These are phyloP conservation scores for Backusella luteola DNA, from an alignment of 192 early-diverging fungal species.

Conservation along the genomic window DNA sequence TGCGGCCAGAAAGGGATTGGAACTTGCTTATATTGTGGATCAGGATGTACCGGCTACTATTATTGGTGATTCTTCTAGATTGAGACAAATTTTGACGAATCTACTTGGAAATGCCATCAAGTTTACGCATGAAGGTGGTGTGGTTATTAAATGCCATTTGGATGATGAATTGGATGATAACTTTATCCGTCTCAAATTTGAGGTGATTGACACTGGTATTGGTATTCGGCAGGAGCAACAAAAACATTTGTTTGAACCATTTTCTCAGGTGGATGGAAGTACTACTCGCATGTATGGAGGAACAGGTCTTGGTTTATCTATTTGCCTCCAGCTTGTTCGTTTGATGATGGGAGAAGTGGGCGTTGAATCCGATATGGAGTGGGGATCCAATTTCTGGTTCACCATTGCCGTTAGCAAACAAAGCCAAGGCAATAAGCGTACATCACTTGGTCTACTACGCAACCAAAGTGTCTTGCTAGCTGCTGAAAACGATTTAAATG, in stretches of 20 bases:
- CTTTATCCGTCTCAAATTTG: slow-evolving; percentile 37
- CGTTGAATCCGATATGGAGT: slow-evolving; percentile 33
- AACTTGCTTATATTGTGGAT: slow-evolving; percentile 50
- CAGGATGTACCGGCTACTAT: slow-evolving; percentile 52
- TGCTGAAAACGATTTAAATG: slow-evolving; percentile 16
- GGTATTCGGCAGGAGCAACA: slow-evolving; percentile 48
- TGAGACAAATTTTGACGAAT: slow-evolving; percentile 61
- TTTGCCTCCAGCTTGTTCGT: slow-evolving; percentile 56
- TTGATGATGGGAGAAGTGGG: slow-evolving; percentile 57
- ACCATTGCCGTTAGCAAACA: slow-evolving; percentile 30
- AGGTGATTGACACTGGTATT: slow-evolving; percentile 56
- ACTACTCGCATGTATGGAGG: slow-evolving; percentile 66
- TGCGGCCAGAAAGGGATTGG: slow-evolving; percentile 51
- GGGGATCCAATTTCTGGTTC: slow-evolving; percentile 55
- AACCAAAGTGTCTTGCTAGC: slow-evolving; percentile 14
- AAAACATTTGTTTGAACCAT: slow-evolving; percentile 56
- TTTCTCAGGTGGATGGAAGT: slow-evolving; percentile 66
- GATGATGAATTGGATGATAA: slow-evolving; percentile 33
- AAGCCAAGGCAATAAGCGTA: not conserved
- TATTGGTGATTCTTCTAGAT: slow-evolving; percentile 51
- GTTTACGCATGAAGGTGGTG: slow-evolving; percentile 62
- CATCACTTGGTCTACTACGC: not conserved
- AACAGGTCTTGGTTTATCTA: slow-evolving; percentile 65
- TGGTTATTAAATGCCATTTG: slow-evolving; percentile 48
- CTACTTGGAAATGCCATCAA: slow-evolving; percentile 68